Base-by-base conservation (phyloP, 768 basidiomycete genomes). In the Mycena albidolilacea region DNA sequence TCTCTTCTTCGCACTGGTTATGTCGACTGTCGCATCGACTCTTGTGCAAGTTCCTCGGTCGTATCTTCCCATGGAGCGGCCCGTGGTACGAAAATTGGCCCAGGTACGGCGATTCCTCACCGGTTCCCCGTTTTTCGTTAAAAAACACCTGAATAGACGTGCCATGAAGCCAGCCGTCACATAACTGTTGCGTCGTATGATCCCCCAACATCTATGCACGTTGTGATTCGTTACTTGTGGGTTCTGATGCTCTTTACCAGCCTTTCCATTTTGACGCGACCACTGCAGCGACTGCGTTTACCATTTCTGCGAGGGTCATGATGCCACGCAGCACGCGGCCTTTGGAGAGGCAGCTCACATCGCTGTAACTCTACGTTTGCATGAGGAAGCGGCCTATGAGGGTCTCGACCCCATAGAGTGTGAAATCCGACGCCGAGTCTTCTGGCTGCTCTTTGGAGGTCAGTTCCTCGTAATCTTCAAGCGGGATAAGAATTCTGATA, bases 391-490 rank as follows among this genome's bases (percentile, higher is more conserved):
- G 1, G 92, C 93, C 21, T 96, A 96, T 79, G 91, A 94, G 67
- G 90, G 89, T 11, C 87, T 96, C 70, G 93, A 95, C 80, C 94
- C 95, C 44, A 92, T 97, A 73, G 95, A 97, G 85, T 92, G 91
- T 73, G 94, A 97, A 81, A 89, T 97, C 17, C 86, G 95, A n/a
- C 88, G 96, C 66, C 87, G 96, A 68, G 90, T 90, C 39, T 97
- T 97, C 83, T 97, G 95, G 95, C 84, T 97, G 14, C 87, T 96
- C 46, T 97, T 96, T 78, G 95, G 93, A 80, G 96, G 94, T 94
- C 79, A 62, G 89, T 84, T 35, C 61, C 62, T 35, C 3, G 6
- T 15, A 21, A 10, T 57, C 62, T 50, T 21, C 46, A 14, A 7
- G 71, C 50, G 60, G 64, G 67, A 46, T 60, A 57, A 71, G 66